A percentile compares a stretch with the other conserved stretches of the same genome.
Conservation (phyloP, 148 eudicot species). For the Diospyros lotus region DNA sequence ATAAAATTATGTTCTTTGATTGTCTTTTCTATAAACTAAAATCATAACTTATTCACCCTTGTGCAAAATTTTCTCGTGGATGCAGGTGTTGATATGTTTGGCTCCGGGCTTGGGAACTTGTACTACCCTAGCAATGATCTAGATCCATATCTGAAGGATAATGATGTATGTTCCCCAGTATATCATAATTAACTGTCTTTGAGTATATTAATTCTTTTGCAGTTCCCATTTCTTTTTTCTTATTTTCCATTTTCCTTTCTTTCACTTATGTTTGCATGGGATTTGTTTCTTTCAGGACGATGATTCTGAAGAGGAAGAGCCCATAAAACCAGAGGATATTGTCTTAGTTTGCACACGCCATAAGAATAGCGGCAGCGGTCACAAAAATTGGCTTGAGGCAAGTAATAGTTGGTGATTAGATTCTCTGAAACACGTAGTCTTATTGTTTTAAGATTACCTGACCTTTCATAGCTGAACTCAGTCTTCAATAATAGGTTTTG, state of each 20-base stretch:
- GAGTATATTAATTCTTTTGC: no score
- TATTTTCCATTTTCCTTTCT: background rate
- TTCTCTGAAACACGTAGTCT: conserved; percentile 11
- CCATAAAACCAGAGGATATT: conserved; percentile 79
- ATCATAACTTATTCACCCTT: background rate
- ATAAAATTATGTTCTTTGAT: no score
- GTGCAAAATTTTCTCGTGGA: conserved; percentile 7
- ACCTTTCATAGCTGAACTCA: no score
- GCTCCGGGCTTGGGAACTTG: conserved; percentile 57
- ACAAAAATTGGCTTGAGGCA: conserved; percentile 88
- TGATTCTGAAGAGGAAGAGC: conserved; percentile 90
- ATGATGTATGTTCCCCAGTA: conserved; percentile 34
- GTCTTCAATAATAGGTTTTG: no score
- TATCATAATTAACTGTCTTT: no score
- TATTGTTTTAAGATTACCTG: no score
- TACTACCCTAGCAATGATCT: conserved; percentile 72
- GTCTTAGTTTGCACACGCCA: conserved; percentile 77
- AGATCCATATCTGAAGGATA: conserved; percentile 82
- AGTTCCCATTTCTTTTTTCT: background rate
- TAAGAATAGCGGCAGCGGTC: conserved; percentile 88
- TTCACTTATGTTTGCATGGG: background rate
- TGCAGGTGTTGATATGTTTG: conserved; percentile 65
- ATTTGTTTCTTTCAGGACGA: conserved; percentile 43
- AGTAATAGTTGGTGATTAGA: conserved; percentile 17
- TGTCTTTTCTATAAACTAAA: background rate